Evolutionary conservation across 2,329 filamentous ascomycete genomes (phyloP).

Genomic region (Emergomyces pasteurianus): DNA sequence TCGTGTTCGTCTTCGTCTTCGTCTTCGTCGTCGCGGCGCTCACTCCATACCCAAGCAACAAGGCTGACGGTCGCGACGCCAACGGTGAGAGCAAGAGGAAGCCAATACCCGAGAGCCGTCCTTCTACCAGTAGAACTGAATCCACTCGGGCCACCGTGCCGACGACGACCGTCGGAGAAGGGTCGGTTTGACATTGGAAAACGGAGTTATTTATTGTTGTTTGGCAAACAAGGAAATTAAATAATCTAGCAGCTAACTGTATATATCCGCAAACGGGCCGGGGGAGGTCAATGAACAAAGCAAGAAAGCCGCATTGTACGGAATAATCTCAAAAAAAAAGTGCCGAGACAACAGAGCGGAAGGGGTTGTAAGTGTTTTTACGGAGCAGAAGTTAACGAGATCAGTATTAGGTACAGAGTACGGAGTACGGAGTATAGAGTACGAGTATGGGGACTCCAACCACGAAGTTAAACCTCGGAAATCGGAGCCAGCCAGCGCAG

Average conservation of each 20-base stretch:
- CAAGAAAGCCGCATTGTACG: neutral
- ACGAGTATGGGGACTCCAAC: neutral
- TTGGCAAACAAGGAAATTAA: neutral
- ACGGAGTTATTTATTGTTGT: conserved; percentile 13
- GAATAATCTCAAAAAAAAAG: neutral
- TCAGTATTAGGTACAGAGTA: neutral
- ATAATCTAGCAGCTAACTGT: neutral
- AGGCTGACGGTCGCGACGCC: conserved; percentile 77
- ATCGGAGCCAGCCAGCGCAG: neutral
- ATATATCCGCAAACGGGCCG: conserved; percentile 17
- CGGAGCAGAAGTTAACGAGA: neutral
- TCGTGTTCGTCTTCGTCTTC: conserved; percentile 50
- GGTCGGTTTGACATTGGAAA: conserved; percentile 29
- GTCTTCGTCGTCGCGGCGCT: conserved; percentile 57
- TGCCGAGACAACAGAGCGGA: neutral
- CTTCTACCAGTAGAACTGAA: conserved; percentile 32
- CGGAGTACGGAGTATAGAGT: neutral
- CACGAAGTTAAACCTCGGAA: conserved; percentile 22
- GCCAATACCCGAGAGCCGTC: conserved; percentile 57
- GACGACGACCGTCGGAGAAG: conserved; percentile 27
- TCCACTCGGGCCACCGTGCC: conserved; percentile 25
- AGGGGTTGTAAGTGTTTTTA: neutral
- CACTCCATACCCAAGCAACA: conserved; percentile 88
- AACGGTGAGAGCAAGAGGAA: conserved; percentile 75
- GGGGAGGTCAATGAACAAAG: neutral